Evolutionary conservation across 371 early-diverging fungal species (phyloP).

Genomic region (Mucor velutinosus): DNA sequence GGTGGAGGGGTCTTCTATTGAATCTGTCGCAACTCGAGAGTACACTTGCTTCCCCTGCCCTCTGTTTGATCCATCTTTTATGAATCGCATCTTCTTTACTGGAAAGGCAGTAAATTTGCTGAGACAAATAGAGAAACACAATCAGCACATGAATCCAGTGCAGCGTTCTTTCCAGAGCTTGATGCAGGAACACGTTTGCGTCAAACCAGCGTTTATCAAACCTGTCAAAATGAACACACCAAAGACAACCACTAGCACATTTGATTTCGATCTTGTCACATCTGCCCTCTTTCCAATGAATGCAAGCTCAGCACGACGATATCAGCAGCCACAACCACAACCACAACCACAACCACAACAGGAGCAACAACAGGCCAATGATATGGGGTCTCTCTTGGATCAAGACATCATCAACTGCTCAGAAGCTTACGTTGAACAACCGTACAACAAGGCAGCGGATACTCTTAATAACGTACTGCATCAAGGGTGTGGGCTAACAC

Average conservation of each 20-base stretch:
- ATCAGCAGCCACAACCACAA: not conserved
- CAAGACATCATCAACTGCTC: conserved; percentile 13
- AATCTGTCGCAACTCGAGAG: not conserved
- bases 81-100: conserved; percentile 31
- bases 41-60: conserved; percentile 23
- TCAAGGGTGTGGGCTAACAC: conserved; percentile 19
- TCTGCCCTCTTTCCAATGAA: not conserved
- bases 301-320: not conserved
- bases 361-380: not conserved
- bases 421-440: conserved; percentile 21
- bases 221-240: not conserved
- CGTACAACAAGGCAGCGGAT: conserved; percentile 21
- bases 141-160: not conserved
- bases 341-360: not conserved
- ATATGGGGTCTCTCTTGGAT: conserved; percentile 22
- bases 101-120: conserved; percentile 39
- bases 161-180: not conserved
- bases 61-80: conserved; percentile 23
- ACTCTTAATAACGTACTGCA: conserved; percentile 21
- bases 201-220: conserved; percentile 8
- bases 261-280: conserved; percentile 7
- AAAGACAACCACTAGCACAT: not conserved
- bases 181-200: not conserved
- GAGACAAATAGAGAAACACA: conserved; percentile 8
- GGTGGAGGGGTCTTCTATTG: conserved; percentile 23